Evolutionary conservation across 208 protist genomes (phyloP), one percentile per base, ranked within the genome.

Genomic region (Leishmania aethiopica): DNA sequence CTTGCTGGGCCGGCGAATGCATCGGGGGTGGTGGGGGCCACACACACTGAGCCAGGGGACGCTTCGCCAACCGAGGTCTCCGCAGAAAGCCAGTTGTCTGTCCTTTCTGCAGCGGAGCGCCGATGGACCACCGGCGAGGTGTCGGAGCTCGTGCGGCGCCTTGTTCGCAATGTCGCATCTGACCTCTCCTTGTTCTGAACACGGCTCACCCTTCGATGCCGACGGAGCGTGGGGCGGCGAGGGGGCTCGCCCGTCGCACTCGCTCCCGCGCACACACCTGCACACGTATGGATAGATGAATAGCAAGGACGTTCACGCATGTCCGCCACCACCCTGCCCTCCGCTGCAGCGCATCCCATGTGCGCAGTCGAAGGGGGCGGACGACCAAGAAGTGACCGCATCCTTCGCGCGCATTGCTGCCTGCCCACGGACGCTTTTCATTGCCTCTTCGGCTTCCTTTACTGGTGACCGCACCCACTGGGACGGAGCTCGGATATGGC

Each of bases 101-200:
- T 25, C 2, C n/a, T 10, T 53, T 25, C 70, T 51, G 55, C 11
- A 40, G 37, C 75, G n/a, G 55, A 60, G 75, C 53, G 75, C 45
- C 75, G 40, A n/a, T 78, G 75, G 75, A 53, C 75, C 53, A 51
- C 75, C 10, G 40, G n/a, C 35, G 75, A 78, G 53, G 53, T 78
- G 4, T 57, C n/a, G 55, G 15, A 35, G 22, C 49, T 78, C 40
- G 37, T 78, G 53, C 49, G 32, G 32, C 28, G 22, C 25, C 57
- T 78, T 47, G 75, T 69, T 8, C 10, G 7, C 32, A 2, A 22
- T 35, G 37, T 78, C 40, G 40, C 75, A n/a, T 25, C 57, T 0
- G 75, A 78, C 57, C 53, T 78, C 35, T 22, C 19, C 3, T 47
- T 67, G 19, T 49, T 7, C 75, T 78, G 75, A 78, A 10, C 53